Percentiles rank a stretch among this genome's conserved stretches.
Evolutionary conservation across 495 filamentous ascomycete genomes (phyloP).

Genomic region (Neurospora sp.): DNA sequence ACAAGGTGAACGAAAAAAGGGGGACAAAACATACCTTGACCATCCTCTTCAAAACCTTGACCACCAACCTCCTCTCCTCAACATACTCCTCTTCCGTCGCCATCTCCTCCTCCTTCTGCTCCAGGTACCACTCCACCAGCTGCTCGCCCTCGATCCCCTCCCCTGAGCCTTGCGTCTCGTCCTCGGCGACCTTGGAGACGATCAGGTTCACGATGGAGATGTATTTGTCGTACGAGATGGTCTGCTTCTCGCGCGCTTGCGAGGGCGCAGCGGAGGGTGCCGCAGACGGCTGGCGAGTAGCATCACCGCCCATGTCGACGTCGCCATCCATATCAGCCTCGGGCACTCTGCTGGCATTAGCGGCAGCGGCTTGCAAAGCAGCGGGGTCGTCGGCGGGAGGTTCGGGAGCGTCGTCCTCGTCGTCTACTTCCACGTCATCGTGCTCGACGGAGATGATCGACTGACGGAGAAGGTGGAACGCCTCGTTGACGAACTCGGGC

Average conservation of each 20-base stretch:
- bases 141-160: constrained; percentile 85
- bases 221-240: constrained; percentile 94
- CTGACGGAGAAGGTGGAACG: constrained; percentile 77
- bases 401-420: constrained; percentile 55
- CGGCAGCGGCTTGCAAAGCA: constrained; percentile 29
- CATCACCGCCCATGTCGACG: constrained; percentile 54
- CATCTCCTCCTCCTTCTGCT: constrained; percentile 82
- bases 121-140: constrained; percentile 83
- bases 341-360: constrained; percentile 16
- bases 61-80: constrained; percentile 62
- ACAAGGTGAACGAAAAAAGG: no score
- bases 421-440: constrained; percentile 94
- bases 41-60: constrained; percentile 90
- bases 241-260: constrained; percentile 51
- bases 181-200: constrained; percentile 58
- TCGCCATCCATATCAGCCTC: constrained; percentile 43
- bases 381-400: constrained; percentile 24
- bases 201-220: constrained; percentile 79
- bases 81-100: constrained; percentile 69
- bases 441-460: constrained; percentile 97
- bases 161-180: constrained; percentile 66
- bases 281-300: constrained; percentile 19
- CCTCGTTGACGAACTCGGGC: constrained; percentile 77
- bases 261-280: constrained; percentile 19
- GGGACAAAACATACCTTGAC: constrained; percentile 62